Evolutionary conservation across 108 stramenopile species (phyloP), one percentile per base, ranked within the genome.

Genomic region (Pseudonitzschia multistriata): DNA sequence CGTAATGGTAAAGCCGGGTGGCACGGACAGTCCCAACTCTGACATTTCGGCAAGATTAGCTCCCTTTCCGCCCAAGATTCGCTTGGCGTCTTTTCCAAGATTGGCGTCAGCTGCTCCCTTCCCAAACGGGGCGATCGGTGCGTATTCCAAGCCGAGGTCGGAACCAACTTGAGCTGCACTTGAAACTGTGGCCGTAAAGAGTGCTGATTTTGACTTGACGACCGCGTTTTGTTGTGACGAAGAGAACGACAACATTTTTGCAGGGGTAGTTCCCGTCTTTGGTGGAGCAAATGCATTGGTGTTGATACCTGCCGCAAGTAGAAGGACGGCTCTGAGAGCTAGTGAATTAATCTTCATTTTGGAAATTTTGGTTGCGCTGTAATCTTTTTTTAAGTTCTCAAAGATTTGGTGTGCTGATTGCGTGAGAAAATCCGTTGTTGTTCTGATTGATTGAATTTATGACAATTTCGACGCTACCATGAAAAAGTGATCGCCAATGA

Each of bases 1-100:
- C 15, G 87, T 83, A 36, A 91, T 62, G 62, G 87, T 85, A 68
- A 92, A 92, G 0, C 88, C 91, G 25, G 91, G 91, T 29, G 91
- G 91, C n/a, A 92, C 91, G 22, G 77, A 74, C 22, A 92, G 76
- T 19, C 86, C 87, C n/a, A 92, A 71, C 22, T 66, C 45, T 37
- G 82, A 71, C 90, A 91, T 91, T 53, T 83, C 88, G 29, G 81
- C 81, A 52, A 91, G 75, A 56, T 86, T 86, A 33, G 85, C 83
- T 4, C 89, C 89, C 52, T 90, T 90, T 19, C 89, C 89, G 4
- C 89, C 89, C 61, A 90, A 73, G 31, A 90, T 72, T 24, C 75
- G 49, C 33, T 66, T 65, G 33, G 60, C 67, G 25, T 45, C 67
- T 25, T 11, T 25, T 33, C 54, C 48, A 15, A 67, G 24, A 25